A percentile compares a stretch with the other conserved stretches of the same genome.
phyloP scores from a whole-genome alignment of 352 stramenopile species.

The Phytophthora cryptogea region DNA sequence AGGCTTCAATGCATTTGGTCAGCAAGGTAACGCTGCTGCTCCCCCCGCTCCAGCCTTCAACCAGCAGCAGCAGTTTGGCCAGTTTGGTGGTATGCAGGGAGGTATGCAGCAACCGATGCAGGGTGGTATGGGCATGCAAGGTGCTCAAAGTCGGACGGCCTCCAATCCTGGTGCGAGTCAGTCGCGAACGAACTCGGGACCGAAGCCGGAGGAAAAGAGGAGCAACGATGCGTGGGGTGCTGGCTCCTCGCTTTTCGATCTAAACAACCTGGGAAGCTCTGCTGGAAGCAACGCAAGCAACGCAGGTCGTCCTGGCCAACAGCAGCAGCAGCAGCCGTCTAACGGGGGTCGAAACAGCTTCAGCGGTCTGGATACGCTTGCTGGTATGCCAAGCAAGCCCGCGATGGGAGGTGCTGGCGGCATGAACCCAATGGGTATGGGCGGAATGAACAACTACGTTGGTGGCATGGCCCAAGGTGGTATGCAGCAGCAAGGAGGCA shows the following conservation, averaged over 20 bases:
- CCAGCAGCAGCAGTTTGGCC: conserved; percentile 48
- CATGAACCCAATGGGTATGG: conserved; percentile 63
- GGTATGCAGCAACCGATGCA: conserved; percentile 47
- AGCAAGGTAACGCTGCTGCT: conserved; percentile 38
- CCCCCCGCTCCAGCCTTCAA: conserved; percentile 51
- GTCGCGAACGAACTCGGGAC: conserved; percentile 33
- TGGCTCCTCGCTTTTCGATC: conserved; percentile 75
- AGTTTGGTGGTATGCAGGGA: conserved; percentile 53
- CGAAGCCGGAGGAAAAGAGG: conserved; percentile 48
- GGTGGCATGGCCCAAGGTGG: conserved; percentile 28
- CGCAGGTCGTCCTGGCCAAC: conserved; percentile 36
- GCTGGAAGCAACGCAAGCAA: conserved; percentile 27
- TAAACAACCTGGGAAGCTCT: conserved; percentile 71
- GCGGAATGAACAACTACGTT: conserved; percentile 60
- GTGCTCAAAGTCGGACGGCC: conserved; percentile 38
- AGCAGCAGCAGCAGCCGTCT: conserved; percentile 21
- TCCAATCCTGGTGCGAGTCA: conserved; percentile 48
- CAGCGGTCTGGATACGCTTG: conserved; percentile 79
- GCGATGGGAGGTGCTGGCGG: conserved; percentile 46
- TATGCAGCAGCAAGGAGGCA: conserved; percentile 34
- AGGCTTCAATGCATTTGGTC: conserved; percentile 54
- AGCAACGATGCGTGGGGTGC: conserved; percentile 81
- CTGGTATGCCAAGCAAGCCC: conserved; percentile 75
- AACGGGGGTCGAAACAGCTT: conserved; percentile 70
- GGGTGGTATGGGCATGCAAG: conserved; percentile 37